phyloP scores from a whole-genome alignment of 768 basidiomycete genomes.

The Mycena pura region DNA sequence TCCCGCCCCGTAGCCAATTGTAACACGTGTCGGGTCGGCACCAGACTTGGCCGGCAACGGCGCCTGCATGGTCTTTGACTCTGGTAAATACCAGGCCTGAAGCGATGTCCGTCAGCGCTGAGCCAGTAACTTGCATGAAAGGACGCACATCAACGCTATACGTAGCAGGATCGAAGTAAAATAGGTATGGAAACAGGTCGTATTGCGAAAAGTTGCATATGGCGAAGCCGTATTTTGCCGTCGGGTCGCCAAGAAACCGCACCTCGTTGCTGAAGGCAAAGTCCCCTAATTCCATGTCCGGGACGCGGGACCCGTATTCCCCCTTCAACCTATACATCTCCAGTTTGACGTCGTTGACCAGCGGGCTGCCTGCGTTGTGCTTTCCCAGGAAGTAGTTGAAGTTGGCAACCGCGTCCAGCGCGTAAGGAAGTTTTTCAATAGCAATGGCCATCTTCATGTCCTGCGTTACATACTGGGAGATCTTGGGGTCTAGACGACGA shows the following conservation, averaged over 20 bases:
- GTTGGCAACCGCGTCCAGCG: constrained; percentile 16
- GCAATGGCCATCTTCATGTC: neutral
- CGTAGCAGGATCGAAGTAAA: constrained; percentile 24
- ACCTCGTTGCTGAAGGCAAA: constrained; percentile 9
- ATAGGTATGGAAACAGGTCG: constrained; percentile 24
- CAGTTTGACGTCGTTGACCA: constrained; percentile 2
- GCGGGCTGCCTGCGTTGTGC: neutral
- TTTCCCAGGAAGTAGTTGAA: constrained; percentile 22
- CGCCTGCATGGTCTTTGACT: neutral
- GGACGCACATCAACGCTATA: constrained; percentile 23
- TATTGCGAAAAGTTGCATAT: constrained; percentile 18
- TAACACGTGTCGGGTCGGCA: constrained; percentile 8
- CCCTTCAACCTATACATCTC: constrained; percentile 20
- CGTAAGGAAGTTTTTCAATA: neutral
- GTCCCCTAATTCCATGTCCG: constrained; percentile 12
- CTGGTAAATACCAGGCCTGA: constrained; percentile 20
- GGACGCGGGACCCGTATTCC: constrained; percentile 13
- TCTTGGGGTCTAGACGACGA: constrained; percentile 8
- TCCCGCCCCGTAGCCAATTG: constrained; percentile 16
- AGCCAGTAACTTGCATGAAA: neutral
- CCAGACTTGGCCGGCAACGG: constrained; percentile 1
- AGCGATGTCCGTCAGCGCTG: neutral
- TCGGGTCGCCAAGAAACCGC: constrained; percentile 2
- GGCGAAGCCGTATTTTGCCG: constrained; percentile 22
- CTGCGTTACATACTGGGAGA: neutral